Conservation (phyloP, 352 stramenopile genomes). For the Pythium phragmitis region DNA sequence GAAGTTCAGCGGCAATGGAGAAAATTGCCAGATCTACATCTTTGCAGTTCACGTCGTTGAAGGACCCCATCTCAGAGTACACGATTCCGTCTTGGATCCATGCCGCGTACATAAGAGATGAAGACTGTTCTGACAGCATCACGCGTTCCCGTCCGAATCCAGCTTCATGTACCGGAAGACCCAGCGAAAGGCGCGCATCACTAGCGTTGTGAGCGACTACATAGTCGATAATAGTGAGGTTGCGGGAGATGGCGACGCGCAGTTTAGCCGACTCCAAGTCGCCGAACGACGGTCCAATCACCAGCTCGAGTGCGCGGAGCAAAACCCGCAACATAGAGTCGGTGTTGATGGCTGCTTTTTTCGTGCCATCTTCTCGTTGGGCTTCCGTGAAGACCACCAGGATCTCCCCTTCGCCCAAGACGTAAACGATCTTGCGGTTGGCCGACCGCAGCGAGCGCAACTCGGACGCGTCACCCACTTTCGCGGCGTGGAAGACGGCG, state of each 20-base stretch:
- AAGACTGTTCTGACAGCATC: not conserved
- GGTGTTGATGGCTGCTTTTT: not conserved
- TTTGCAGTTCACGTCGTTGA: not conserved
- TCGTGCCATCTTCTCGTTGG: not conserved
- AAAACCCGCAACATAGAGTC: conserved; percentile 27
- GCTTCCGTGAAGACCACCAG: conserved; percentile 37
- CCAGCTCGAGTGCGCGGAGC: conserved; percentile 4
- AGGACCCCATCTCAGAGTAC: not conserved
- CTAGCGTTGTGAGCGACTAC: conserved; percentile 26
- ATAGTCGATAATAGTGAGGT: conserved; percentile 36
- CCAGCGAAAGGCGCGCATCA: conserved; percentile 23
- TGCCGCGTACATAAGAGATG: not conserved
- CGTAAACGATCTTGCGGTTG: conserved; percentile 37
- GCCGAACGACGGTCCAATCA: conserved; percentile 6
- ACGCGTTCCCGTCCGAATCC: not conserved
- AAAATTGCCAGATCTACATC: not conserved
- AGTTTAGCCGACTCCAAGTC: conserved; percentile 37
- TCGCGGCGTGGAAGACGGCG: conserved; percentile 49
- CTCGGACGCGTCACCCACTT: conserved; percentile 4
- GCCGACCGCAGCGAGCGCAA: conserved; percentile 32
- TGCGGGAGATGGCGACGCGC: conserved; percentile 31
- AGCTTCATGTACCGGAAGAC: not conserved
- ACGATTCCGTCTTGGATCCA: not conserved
- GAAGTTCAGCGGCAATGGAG: not conserved
- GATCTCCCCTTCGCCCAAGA: conserved; percentile 31